Percentiles rank a stretch among this genome's conserved stretches.
phyloP scores from a whole-genome alignment of 164 flowering plant genomes.

The Hamamelis virginiana region DNA sequence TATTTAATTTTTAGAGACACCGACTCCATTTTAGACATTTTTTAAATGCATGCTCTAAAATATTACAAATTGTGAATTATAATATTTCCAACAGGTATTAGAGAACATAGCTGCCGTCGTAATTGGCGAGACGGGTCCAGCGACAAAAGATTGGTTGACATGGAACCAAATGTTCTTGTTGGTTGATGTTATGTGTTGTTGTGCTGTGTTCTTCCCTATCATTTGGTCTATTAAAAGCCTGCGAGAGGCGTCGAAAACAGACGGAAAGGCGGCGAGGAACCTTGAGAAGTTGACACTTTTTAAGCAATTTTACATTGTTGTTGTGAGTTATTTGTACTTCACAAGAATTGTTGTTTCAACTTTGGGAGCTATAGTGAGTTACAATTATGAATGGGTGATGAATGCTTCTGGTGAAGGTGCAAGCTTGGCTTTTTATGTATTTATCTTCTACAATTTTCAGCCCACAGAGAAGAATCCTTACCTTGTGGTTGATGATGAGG shows the following conservation, averaged over 20 bases:
- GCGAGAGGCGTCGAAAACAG: slow-evolving; percentile 38
- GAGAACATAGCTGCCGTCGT: slow-evolving; percentile 39
- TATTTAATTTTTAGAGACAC: too few species aligned
- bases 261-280: slow-evolving; percentile 46
- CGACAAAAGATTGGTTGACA: slow-evolving; percentile 36
- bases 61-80: too few species aligned
- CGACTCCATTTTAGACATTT: too few species aligned
- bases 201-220: slow-evolving; percentile 40
- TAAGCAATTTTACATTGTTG: slow-evolving; percentile 38
- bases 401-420: slow-evolving; percentile 26
- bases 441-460: slow-evolving; percentile 32
- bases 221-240: slow-evolving; percentile 46
- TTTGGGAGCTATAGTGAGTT: slow-evolving; percentile 14
- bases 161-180: slow-evolving; percentile 42
- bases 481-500: slow-evolving; percentile 33
- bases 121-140: slow-evolving; percentile 34
- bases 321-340: slow-evolving; percentile 36
- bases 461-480: slow-evolving; percentile 38
- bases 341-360: slow-evolving; percentile 37
- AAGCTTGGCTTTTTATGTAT: slow-evolving; percentile 32
- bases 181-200: slow-evolving; percentile 35
- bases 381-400: slow-evolving; percentile 25
- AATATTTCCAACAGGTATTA: too few species aligned
- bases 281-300: slow-evolving; percentile 36
- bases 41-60: too few species aligned